Conservation (phyloP, 768 basidiomycete species). For the Chalciporus sphaerocephalus region DNA sequence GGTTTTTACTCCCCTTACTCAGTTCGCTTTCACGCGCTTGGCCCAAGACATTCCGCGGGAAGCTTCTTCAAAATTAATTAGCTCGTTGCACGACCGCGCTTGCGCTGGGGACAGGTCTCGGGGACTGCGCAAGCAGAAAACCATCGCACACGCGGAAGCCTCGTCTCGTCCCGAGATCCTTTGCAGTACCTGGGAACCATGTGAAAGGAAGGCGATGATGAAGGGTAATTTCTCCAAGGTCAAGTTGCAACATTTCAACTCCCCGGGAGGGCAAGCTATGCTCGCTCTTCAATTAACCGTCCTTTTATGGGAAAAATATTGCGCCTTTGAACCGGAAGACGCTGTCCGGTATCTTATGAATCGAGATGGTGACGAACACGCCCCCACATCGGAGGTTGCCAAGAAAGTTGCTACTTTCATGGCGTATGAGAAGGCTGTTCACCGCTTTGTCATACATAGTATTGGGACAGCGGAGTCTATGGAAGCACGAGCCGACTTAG, state of each 20-base stretch:
- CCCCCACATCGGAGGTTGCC: slow-evolving; percentile 28
- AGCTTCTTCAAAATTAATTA: slow-evolving; percentile 26
- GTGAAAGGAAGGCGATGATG: slow-evolving; percentile 27
- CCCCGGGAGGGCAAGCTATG: slow-evolving; percentile 36
- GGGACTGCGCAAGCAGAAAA: slow-evolving; percentile 27
- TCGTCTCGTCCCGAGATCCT: slow-evolving; percentile 18
- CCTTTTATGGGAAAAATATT: slow-evolving; percentile 35
- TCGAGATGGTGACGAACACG: slow-evolving; percentile 25
- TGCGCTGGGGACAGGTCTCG: slow-evolving; percentile 17
- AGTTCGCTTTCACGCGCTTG: slow-evolving; percentile 32
- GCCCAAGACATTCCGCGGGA: slow-evolving; percentile 27
- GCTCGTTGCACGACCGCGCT: slow-evolving; percentile 29
- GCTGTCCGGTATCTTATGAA: slow-evolving; percentile 39
- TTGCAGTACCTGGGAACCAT: slow-evolving; percentile 24
- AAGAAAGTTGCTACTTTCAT: slow-evolving; percentile 29
- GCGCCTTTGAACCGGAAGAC: slow-evolving; percentile 40
- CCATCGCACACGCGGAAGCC: slow-evolving; percentile 20
- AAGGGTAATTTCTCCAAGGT: slow-evolving; percentile 25
- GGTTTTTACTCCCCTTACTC: slow-evolving; percentile 29
- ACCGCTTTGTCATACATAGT: slow-evolving; percentile 40
- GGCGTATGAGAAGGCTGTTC: slow-evolving; percentile 35
- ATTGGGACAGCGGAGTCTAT: slow-evolving; percentile 24
- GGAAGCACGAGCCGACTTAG: slow-evolving; percentile 22
- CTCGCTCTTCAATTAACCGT: slow-evolving; percentile 45
- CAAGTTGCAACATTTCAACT: slow-evolving; percentile 34